Evolutionary conservation across 768 basidiomycete species (phyloP).

Genomic region (Hericium alpestre): DNA sequence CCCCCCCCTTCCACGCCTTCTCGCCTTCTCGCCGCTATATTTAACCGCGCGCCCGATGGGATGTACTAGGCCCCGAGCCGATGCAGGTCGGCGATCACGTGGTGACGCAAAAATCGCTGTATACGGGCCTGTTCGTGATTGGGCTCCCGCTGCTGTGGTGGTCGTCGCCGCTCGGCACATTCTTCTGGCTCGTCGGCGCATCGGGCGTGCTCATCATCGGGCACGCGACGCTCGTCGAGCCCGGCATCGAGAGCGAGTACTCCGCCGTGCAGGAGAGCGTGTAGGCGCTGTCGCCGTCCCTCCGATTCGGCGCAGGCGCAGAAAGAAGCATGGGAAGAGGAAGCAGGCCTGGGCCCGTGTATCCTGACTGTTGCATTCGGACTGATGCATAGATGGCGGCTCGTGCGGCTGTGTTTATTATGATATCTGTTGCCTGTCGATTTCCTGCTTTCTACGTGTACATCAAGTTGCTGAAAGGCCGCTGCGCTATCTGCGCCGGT

Average conservation of each 20-base stretch:
- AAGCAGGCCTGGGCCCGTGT: too few relatives aligned
- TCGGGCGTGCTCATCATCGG: slow-evolving; percentile 74
- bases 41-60: not conserved
- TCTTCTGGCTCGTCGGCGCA: slow-evolving; percentile 93
- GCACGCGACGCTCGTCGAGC: slow-evolving; percentile 85
- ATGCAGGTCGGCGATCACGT: slow-evolving; percentile 72
- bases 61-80: slow-evolving; percentile 61
- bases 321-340: too few relatives aligned
- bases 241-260: slow-evolving; percentile 92
- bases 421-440: too few relatives aligned
- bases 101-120: slow-evolving; percentile 84
- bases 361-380: too few relatives aligned
- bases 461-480: too few relatives aligned
- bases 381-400: too few relatives aligned
- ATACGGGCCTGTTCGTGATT: slow-evolving; percentile 81
- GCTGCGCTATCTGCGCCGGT: too few relatives aligned
- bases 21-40: not conserved
- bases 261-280: slow-evolving; percentile 64
- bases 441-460: too few relatives aligned
- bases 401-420: too few relatives aligned
- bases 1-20: not conserved
- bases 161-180: slow-evolving; percentile 63
- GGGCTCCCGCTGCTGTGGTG: slow-evolving; percentile 82
- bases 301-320: too few relatives aligned
- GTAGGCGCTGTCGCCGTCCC: not conserved